These are phyloP conservation scores for Plasmodium gaboni DNA, from an alignment of 169 alveolate species.

Conservation along the genomic window DNA sequence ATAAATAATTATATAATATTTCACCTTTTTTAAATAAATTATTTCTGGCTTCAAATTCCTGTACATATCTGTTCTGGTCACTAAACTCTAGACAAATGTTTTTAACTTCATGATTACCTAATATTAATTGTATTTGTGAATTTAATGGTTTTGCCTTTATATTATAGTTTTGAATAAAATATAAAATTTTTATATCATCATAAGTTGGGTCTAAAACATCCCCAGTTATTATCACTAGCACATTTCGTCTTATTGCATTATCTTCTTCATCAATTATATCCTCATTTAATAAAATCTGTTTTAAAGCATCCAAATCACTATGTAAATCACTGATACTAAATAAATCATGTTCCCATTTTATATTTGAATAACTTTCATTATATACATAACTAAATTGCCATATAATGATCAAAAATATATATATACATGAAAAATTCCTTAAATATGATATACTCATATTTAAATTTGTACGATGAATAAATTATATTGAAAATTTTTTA, in stretches of 20 bases:
- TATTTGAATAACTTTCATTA: conserved; percentile 27
- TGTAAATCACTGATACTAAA: conserved; percentile 65
- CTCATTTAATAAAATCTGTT: conserved; percentile 48
- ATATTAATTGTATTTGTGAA: conserved; percentile 15
- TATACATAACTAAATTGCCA: conserved; percentile 24
- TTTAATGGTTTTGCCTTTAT: conserved; percentile 41
- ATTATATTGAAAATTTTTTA: too few relatives aligned
- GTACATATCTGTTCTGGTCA: not conserved
- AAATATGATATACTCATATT: conserved; percentile 20
- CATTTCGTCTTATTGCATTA: conserved; percentile 30
- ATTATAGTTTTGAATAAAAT: conserved; percentile 49
- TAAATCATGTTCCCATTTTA: conserved; percentile 47
- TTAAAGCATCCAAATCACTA: conserved; percentile 66
- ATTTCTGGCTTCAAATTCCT: conserved; percentile 24
- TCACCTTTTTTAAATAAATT: conserved; percentile 43
- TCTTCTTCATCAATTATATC: conserved; percentile 38
- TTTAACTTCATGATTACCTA: conserved; percentile 69
- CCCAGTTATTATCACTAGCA: conserved; percentile 59
- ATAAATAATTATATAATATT: conserved; percentile 37
- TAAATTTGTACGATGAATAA: too few relatives aligned
- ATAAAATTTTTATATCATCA: conserved; percentile 71
- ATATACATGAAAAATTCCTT: conserved; percentile 1
- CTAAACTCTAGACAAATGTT: conserved; percentile 57
- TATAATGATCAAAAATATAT: conserved; percentile 5
- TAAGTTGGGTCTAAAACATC: conserved; percentile 63